A percentile compares a stretch with the other conserved stretches of the same genome.
phyloP scores from a whole-genome alignment of 2,329 filamentous ascomycete species.

The Xylaria sp. region DNA sequence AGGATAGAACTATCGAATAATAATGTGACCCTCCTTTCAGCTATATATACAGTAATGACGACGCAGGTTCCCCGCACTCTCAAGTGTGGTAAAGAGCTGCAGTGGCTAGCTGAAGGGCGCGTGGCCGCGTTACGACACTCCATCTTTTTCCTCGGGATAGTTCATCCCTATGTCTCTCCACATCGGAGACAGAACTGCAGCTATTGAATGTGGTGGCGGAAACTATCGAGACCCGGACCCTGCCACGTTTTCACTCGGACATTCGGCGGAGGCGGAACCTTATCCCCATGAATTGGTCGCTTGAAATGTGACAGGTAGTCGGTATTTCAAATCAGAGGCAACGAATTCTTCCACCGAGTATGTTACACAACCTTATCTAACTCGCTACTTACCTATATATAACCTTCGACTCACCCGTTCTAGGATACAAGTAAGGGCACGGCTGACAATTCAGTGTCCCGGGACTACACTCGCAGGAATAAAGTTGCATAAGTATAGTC shows the following conservation, averaged over 20 bases:
- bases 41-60: neutral
- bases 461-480: too few species aligned
- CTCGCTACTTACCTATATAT: too few species aligned
- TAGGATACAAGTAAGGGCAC: too few species aligned
- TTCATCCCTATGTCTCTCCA: neutral
- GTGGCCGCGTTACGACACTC: neutral
- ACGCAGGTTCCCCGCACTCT: conserved; percentile 1
- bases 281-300: neutral
- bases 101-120: neutral
- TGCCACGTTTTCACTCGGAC: neutral
- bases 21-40: too few species aligned
- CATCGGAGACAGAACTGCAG: too few species aligned
- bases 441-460: too few species aligned
- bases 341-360: neutral
- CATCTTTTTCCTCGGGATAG: neutral
- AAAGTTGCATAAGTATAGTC: too few species aligned
- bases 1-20: neutral
- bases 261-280: neutral
- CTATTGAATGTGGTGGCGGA: neutral
- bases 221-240: neutral
- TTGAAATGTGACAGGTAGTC: neutral
- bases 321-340: neutral
- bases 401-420: too few species aligned
- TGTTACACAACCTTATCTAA: neutral
- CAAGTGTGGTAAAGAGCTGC: too few species aligned